Conservation (phyloP, 805 yeast genomes). For the Saccharomycopsis schoenii region DNA sequence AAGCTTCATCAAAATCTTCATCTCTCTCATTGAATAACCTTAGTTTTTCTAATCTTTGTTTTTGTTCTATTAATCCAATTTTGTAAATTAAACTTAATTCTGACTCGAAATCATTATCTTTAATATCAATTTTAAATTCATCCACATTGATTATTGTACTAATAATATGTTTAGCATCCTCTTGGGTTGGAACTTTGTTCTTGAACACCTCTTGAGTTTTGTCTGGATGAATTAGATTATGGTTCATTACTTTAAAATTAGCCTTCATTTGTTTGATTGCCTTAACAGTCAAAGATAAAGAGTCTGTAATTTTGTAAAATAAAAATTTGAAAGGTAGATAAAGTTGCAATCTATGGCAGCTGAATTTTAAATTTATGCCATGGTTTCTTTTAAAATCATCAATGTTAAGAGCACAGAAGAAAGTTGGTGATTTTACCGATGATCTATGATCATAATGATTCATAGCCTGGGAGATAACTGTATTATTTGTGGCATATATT, state of each 20-base stretch:
- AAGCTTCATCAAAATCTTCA: neutral
- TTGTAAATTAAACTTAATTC: constrained; percentile 49
- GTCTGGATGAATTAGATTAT: constrained; percentile 11
- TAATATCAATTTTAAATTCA: constrained; percentile 38
- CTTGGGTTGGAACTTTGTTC: constrained; percentile 22
- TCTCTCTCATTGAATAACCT: constrained; percentile 21
- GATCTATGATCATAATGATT: neutral
- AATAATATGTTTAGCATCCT: constrained; percentile 30
- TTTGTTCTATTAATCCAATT: constrained; percentile 49
- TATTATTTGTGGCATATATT: neutral
- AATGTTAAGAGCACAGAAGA: neutral
- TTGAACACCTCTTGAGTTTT: constrained; percentile 3
- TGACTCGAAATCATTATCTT: constrained; percentile 57
- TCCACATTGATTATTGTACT: constrained; percentile 32
- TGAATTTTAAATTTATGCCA: neutral
- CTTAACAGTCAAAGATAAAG: constrained; percentile 38
- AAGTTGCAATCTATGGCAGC: constrained; percentile 7
- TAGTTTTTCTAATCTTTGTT: constrained; percentile 35
- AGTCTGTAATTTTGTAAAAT: constrained; percentile 42
- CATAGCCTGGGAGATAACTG: neutral
- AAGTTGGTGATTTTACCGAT: neutral
- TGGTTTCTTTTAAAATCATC: neutral
- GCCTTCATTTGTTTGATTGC: constrained; percentile 34
- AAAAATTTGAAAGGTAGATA: constrained; percentile 13
- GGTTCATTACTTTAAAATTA: constrained; percentile 31